A percentile compares a stretch with the other conserved stretches of the same genome.
Evolutionary conservation across 2,329 filamentous ascomycete genomes (phyloP).

Genomic region (Colletotrichum sp.): DNA sequence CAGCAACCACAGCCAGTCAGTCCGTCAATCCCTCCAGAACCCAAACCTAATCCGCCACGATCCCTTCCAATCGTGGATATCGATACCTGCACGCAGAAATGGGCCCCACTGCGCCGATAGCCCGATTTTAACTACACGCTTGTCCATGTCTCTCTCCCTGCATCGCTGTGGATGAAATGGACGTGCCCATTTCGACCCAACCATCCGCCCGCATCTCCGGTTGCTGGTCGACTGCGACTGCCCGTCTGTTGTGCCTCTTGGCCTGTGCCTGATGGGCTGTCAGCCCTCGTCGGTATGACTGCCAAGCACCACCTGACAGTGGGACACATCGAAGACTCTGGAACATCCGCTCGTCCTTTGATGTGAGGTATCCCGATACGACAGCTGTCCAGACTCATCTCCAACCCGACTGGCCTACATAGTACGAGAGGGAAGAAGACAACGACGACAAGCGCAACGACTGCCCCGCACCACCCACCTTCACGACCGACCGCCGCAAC

Average conservation of each 20-base stretch:
- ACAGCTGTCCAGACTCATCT: not conserved
- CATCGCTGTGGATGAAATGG: not conserved
- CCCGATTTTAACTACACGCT: constrained; percentile 6
- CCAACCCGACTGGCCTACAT: not conserved
- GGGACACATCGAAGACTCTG: not conserved
- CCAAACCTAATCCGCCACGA: not conserved
- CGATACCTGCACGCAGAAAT: not conserved
- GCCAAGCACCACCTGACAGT: constrained; percentile 6
- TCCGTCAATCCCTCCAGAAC: not conserved
- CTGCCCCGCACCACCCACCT: not conserved
- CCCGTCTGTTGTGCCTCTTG: not conserved
- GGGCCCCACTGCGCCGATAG: not conserved
- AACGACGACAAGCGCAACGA: not conserved
- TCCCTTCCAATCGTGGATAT: not conserved
- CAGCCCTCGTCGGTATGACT: not conserved
- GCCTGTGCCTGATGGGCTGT: not conserved
- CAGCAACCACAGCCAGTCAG: not conserved
- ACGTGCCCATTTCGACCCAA: constrained; percentile 12
- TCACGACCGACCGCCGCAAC: not conserved
- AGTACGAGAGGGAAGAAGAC: not conserved
- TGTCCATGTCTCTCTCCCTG: constrained; percentile 1
- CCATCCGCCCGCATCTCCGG: not conserved
- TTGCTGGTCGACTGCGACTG: not conserved
- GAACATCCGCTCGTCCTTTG: not conserved
- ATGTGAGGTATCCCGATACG: not conserved